Percentiles rank a stretch among this genome's conserved stretches.
phyloP scores from a whole-genome alignment of 495 filamentous ascomycete genomes.

The Aspergillus taichungensis region DNA sequence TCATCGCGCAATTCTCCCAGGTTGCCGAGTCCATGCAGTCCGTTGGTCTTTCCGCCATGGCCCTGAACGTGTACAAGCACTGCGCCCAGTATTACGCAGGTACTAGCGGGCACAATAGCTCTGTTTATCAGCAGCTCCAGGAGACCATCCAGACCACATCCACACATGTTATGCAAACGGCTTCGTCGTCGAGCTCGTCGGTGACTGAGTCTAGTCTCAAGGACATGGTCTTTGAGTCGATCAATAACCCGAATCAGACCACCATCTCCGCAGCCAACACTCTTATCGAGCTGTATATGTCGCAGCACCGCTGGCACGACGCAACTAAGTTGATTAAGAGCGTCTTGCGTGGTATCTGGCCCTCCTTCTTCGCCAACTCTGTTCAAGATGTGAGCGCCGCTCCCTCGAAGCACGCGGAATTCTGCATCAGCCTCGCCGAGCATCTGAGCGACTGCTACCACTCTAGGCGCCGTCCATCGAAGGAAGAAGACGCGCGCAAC shows the following conservation, averaged over 20 bases:
- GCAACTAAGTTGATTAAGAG: constrained; percentile 27
- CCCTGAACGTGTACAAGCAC: constrained; percentile 27
- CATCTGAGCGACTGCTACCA: constrained; percentile 26
- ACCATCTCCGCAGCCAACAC: constrained; percentile 21
- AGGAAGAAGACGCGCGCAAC: constrained; percentile 27
- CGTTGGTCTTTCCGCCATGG: constrained; percentile 21
- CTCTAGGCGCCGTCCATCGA: constrained; percentile 22
- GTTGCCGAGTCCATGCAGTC: constrained; percentile 28
- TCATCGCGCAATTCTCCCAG: constrained; percentile 19
- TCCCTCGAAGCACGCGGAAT: constrained; percentile 18
- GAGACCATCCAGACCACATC: constrained; percentile 15
- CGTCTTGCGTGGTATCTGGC: constrained; percentile 26
- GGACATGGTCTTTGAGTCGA: constrained; percentile 24
- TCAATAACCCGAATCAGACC: constrained; percentile 16
- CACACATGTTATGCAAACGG: constrained; percentile 17
- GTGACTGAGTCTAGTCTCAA: constrained; percentile 22
- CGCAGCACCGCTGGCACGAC: constrained; percentile 32
- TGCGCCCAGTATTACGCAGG: constrained; percentile 10
- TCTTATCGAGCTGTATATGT: constrained; percentile 20
- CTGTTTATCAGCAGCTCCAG: constrained; percentile 19
- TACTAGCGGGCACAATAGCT: constrained; percentile 18
- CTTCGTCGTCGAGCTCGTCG: constrained; percentile 9
- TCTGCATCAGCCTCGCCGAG: constrained; percentile 22
- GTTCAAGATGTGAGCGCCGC: constrained; percentile 22
- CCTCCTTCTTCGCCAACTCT: constrained; percentile 23